Evolutionary conservation across 1,139 yeast genomes (phyloP).

Genomic region (Debaryomyces nepalensis): DNA sequence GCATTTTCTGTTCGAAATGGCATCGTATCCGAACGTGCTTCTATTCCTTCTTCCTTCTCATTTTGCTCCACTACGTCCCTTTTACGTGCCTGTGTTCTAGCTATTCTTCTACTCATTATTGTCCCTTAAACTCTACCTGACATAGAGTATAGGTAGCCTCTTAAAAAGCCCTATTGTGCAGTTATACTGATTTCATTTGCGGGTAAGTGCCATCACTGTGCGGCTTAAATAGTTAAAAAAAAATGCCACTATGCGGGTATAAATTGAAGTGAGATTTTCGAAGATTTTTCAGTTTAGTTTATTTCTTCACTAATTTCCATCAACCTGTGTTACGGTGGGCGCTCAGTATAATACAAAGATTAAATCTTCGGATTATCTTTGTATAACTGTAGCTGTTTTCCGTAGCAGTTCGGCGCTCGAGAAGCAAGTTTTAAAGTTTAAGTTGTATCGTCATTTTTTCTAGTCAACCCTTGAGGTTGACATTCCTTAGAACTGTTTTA

Average conservation of each 20-base stretch:
- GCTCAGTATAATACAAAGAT: conserved; percentile 35
- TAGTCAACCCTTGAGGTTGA: conserved; percentile 24
- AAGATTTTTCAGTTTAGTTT: conserved; percentile 18
- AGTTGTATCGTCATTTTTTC: conserved; percentile 21
- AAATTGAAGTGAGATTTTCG: conserved; percentile 10
- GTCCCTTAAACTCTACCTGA: no score
- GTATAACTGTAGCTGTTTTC: conserved; percentile 40
- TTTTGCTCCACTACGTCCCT: conserved; percentile 10
- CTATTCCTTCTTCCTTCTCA: conserved; percentile 12
- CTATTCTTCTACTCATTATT: conserved; percentile 29
- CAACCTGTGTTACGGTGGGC: conserved; percentile 58
- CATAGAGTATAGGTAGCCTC: no score
- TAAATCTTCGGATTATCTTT: conserved; percentile 39
- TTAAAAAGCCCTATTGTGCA: conserved; percentile 7
- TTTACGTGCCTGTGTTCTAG: conserved; percentile 23
- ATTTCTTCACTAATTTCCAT: conserved; percentile 26
- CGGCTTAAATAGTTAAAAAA: conserved; percentile 6
- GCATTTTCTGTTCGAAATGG: conserved; percentile 38
- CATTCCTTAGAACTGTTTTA: conserved; percentile 31
- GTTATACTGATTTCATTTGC: conserved; percentile 16
- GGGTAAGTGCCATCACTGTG: conserved; percentile 23
- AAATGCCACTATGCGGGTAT: conserved; percentile 12
- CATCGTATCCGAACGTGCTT: conserved; percentile 26
- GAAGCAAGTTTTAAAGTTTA: conserved; percentile 53
- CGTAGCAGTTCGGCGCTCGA: conserved; percentile 73